These are phyloP conservation scores for Trichoderma citrinoviride DNA, from an alignment of 2,329 filamentous ascomycete genomes.

Conservation along the genomic window DNA sequence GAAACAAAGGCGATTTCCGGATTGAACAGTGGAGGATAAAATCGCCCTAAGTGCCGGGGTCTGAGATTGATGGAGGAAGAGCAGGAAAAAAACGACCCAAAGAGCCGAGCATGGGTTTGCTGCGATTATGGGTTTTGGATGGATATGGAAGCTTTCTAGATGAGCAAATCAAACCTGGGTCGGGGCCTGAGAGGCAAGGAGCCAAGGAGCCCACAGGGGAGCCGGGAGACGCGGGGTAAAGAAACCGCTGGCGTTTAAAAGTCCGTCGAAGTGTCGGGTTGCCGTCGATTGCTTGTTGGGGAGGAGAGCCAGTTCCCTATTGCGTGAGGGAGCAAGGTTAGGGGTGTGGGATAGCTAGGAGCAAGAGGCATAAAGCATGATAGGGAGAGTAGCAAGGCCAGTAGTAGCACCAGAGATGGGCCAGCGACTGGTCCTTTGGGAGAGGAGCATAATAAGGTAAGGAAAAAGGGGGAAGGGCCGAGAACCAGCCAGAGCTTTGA, in stretches of 20 bases:
- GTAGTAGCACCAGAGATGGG: background rate
- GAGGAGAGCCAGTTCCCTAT: background rate
- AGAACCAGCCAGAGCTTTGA: background rate
- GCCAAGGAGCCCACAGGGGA: background rate
- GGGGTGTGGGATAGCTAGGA: background rate
- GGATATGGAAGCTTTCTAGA: constrained; percentile 12
- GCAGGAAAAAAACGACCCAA: background rate
- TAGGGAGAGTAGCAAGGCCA: background rate
- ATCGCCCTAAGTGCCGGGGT: background rate
- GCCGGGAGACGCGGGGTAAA: constrained; percentile 18
- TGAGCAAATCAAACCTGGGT: constrained; percentile 4
- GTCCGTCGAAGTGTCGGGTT: background rate
- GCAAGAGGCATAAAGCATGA: background rate
- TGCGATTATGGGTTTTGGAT: background rate
- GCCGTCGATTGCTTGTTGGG: background rate
- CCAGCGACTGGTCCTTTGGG: background rate
- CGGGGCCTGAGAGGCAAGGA: background rate
- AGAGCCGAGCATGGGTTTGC: constrained; percentile 5
- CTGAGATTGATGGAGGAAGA: constrained; percentile 4
- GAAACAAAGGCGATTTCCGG: background rate
- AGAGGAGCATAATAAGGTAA: background rate
- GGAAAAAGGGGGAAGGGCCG: background rate
- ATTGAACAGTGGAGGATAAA: constrained; percentile 1
- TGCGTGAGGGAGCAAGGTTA: background rate
- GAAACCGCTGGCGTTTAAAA: background rate